Base-by-base conservation (phyloP, 228 moss, liverwort and hornwort species). In the Sphagnum magellanicum region DNA sequence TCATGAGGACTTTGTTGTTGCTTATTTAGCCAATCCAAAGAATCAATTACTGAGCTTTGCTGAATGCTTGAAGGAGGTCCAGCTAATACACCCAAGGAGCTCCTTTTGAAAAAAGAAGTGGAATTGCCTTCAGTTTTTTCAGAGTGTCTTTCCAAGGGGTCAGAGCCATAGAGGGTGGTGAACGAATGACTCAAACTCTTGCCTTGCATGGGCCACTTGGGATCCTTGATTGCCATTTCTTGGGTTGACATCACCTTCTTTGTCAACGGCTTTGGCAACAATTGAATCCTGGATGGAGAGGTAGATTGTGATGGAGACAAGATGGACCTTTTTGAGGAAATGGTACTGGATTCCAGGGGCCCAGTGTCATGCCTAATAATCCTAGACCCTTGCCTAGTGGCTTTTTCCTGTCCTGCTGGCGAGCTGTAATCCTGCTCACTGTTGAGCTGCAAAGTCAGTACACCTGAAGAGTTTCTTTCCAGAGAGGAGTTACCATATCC, bases 171-270 rank as follows among this genome's bases (percentile, higher is more conserved):
- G 55, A 12, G 55, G 55, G 55, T 55, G 1, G 55, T 55, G 67
- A 74, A 74, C 49, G 82, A 75, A 13, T 76, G 79, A 62, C 63
- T 63, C 8, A 75, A 68, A 50, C 78, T 72, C 66, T 75, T 78
- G 4, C 73, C 64, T 4, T 76, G 71, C n/a, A 76, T 63, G n/a
- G 83, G 83, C 79, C 83, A 83, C 14, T 70, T 76, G 64, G 74
- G 74, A 67, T 83, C 83, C 66, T 83, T 74, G 2, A 76, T 62
- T 53, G 72, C 8, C 32, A 8, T 8, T 12, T 12, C 12, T 12
- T 55, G 55, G 12, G 12, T 8, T 55, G 55, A 12, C 55, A 8
- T 55, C 12, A 55, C 55, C 32, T 32, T 32, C 32, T 32, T 32
- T 32, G 32, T 32, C 32, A 32, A 32, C 32, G 2, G 32, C 32